These are phyloP conservation scores for Prunus mira DNA, from an alignment of 306 rosid species.

Conservation along the genomic window DNA sequence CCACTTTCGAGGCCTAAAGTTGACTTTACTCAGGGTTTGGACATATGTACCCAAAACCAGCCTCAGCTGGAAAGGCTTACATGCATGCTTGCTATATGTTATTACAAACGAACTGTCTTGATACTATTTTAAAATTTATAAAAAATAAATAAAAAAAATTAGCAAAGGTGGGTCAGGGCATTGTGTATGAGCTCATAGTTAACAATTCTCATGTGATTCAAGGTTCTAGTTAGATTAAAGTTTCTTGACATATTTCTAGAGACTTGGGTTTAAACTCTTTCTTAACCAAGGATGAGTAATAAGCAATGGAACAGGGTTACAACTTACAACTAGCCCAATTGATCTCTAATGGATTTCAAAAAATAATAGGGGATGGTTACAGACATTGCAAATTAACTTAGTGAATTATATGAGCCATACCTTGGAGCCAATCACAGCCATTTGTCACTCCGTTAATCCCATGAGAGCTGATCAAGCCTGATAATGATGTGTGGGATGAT, in stretches of 20 bases:
- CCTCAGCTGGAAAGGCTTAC: no score
- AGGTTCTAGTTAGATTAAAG: not conserved
- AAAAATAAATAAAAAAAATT: no score
- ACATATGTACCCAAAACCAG: no score
- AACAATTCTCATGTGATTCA: slow-evolving; percentile 1
- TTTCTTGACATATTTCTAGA: not conserved
- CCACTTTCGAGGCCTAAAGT: not conserved
- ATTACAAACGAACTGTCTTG: no score
- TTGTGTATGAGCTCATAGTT: not conserved
- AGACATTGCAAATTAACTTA: not conserved
- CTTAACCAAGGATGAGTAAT: not conserved
- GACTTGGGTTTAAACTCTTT: not conserved
- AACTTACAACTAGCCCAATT: not conserved
- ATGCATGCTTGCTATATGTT: no score
- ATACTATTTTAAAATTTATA: no score
- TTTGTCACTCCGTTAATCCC: slow-evolving; percentile 37
- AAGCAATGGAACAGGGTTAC: not conserved
- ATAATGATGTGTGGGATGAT: slow-evolving; percentile 51
- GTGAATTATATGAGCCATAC: slow-evolving; percentile 29
- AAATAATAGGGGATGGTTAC: not conserved
- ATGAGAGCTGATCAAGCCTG: slow-evolving; percentile 34
- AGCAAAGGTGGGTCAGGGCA: no score
- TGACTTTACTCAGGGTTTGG: no score
- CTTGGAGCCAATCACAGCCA: slow-evolving; percentile 52
- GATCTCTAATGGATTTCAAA: slow-evolving; percentile 3